phyloP scores from a whole-genome alignment of 768 basidiomycete species.

The Auricularia cornea region DNA sequence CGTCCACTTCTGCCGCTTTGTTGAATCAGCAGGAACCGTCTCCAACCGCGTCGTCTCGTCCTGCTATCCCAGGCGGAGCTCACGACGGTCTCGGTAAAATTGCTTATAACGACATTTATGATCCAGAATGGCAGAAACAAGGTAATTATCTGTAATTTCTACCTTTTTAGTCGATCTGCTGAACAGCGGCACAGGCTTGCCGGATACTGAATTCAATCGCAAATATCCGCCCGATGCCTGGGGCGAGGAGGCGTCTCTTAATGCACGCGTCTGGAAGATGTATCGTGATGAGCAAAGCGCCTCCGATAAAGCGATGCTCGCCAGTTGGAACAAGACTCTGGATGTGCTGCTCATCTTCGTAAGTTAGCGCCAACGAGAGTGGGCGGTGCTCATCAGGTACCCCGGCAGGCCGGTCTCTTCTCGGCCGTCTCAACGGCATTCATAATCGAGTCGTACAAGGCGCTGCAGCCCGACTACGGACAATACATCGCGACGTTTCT shows the following conservation, averaged over 20 bases:
- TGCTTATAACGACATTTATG: too few species aligned
- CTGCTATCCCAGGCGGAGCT: too few species aligned
- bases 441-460: slow-evolving; percentile 1
- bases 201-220: neutral
- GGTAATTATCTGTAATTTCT: too few species aligned
- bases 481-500: neutral
- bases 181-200: too few species aligned
- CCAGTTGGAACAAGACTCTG: slow-evolving; percentile 1
- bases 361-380: neutral
- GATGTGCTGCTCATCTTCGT: slow-evolving; percentile 11
- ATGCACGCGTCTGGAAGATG: slow-evolving; percentile 8
- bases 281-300: slow-evolving; percentile 3
- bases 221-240: slow-evolving; percentile 2
- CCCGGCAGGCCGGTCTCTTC: slow-evolving; percentile 4
- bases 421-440: slow-evolving; percentile 6
- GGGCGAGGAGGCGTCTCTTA: slow-evolving; percentile 7
- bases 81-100: too few species aligned
- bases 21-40: too few species aligned
- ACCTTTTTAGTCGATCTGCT: too few species aligned
- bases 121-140: too few species aligned
- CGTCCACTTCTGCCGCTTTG: too few species aligned
- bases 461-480: slow-evolving; percentile 3
- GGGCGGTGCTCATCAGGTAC: too few species aligned
- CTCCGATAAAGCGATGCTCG: slow-evolving; percentile 5
- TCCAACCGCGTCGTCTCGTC: too few species aligned